phyloP scores from a whole-genome alignment of 2,329 filamentous ascomycete genomes.

The Mollisia scopiformis region DNA sequence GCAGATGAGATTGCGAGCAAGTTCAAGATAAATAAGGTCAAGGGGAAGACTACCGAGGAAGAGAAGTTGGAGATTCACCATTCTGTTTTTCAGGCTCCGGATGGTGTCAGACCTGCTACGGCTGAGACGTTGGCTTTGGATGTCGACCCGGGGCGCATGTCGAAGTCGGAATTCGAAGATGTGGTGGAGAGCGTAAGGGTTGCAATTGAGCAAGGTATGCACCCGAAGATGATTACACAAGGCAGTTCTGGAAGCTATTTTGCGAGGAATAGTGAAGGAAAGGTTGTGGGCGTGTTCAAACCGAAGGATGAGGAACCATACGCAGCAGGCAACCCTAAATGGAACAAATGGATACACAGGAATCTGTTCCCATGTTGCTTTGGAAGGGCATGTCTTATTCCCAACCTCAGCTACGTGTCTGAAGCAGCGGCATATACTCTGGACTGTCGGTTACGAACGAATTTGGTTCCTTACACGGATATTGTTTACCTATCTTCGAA shows the following conservation, averaged over 20 bases:
- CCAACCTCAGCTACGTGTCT: conserved; percentile 96
- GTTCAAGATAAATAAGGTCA: conserved; percentile 85
- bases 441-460: conserved; percentile 84
- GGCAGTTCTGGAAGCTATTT: conserved; percentile 99
- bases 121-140: conserved; percentile 70
- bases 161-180: conserved; percentile 80
- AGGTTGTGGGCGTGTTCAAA: conserved; percentile 97
- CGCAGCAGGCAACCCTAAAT: conserved; percentile 95
- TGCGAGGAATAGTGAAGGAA: conserved; percentile 86
- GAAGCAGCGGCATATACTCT: conserved; percentile 97
- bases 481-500: conserved; percentile 94
- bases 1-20: conserved; percentile 97
- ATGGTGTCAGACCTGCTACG: conserved; percentile 80
- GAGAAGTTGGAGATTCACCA: conserved; percentile 94
- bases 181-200: conserved; percentile 87
- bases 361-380: conserved; percentile 98
- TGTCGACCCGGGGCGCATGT: conserved; percentile 67
- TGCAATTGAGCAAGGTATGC: conserved; percentile 87
- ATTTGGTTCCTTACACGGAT: conserved; percentile 95
- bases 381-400: conserved; percentile 90
- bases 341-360: conserved; percentile 99
- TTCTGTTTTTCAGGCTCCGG: conserved; percentile 92
- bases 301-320: conserved; percentile 99
- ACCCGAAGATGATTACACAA: conserved; percentile 95
- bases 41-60: conserved; percentile 75